phyloP scores from a whole-genome alignment of 805 yeast species.

The Barnettozyma siamensis region DNA sequence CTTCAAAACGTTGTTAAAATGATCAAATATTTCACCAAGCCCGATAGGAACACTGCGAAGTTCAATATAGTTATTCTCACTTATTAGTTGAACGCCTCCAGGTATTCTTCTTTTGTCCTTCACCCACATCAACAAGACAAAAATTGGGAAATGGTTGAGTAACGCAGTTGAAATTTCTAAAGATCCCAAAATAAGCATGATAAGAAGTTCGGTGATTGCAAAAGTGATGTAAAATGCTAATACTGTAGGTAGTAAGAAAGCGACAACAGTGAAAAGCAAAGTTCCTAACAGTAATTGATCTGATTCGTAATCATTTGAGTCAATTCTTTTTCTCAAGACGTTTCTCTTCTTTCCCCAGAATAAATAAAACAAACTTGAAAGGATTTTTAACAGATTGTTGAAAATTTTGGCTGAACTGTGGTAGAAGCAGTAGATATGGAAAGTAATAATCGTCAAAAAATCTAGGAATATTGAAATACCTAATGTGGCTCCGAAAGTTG shows the following conservation, averaged over 20 bases:
- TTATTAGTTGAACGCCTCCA: constrained; percentile 42
- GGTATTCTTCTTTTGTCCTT: constrained; percentile 73
- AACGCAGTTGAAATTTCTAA: constrained; percentile 57
- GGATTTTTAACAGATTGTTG: constrained; percentile 61
- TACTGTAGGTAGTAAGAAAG: constrained; percentile 82
- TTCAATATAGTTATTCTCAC: constrained; percentile 19
- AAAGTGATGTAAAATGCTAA: constrained; percentile 77
- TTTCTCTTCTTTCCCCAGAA: constrained; percentile 89
- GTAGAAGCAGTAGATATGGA: constrained; percentile 75
- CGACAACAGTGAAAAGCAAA: constrained; percentile 70
- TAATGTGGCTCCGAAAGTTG: constrained; percentile 59
- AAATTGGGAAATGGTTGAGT: constrained; percentile 81
- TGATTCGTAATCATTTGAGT: constrained; percentile 74
- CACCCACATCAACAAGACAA: constrained; percentile 69
- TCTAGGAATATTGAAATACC: constrained; percentile 65
- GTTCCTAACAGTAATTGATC: constrained; percentile 90
- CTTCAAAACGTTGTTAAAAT: constrained; percentile 36
- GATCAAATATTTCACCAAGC: constrained; percentile 40
- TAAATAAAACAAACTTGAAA: constrained; percentile 71
- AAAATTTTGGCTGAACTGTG: constrained; percentile 74
- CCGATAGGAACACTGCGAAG: constrained; percentile 42
- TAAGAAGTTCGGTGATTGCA: constrained; percentile 49
- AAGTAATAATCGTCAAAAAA: constrained; percentile 49
- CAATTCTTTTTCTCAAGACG: constrained; percentile 78
- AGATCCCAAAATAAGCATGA: constrained; percentile 41